These are phyloP conservation scores for Crithidia thermophila DNA, from an alignment of 208 protist species.

Conservation along the genomic window DNA sequence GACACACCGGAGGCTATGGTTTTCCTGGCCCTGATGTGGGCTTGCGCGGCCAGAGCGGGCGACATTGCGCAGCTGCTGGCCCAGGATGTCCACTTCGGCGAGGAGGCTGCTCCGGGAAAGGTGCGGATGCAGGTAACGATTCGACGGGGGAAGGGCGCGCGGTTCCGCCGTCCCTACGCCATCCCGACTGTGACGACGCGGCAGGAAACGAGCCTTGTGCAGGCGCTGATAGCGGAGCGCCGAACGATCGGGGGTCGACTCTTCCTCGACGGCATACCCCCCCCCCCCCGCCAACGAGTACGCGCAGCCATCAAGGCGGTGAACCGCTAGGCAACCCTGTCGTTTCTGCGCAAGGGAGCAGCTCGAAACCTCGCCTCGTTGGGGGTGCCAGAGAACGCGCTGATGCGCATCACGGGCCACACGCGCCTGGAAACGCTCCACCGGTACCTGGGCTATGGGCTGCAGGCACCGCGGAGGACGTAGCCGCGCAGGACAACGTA, in stretches of 20 bases:
- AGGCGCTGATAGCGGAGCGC: slow-evolving; percentile 3
- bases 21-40: too few species aligned
- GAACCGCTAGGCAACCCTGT: neutral
- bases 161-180: neutral
- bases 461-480: slow-evolving; percentile 3
- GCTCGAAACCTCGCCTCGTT: neutral
- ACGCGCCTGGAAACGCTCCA: neutral
- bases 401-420: neutral
- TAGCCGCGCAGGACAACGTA: slow-evolving; percentile 1
- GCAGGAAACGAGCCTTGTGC: neutral
- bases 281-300: neutral
- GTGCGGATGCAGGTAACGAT: too few species aligned
- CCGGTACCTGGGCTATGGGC: slow-evolving; percentile 8
- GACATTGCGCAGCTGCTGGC: too few species aligned
- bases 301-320: neutral
- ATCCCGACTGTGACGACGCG: neutral
- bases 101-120: too few species aligned
- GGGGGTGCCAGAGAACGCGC: neutral
- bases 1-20: too few species aligned
- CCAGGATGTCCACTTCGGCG: too few species aligned
- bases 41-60: too few species aligned
- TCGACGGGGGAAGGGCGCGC: too few species aligned
- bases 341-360: neutral
- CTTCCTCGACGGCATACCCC: neutral
- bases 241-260: neutral